Base-by-base conservation (phyloP, 495 filamentous ascomycete species). In the Penicillium maclennaniae region DNA sequence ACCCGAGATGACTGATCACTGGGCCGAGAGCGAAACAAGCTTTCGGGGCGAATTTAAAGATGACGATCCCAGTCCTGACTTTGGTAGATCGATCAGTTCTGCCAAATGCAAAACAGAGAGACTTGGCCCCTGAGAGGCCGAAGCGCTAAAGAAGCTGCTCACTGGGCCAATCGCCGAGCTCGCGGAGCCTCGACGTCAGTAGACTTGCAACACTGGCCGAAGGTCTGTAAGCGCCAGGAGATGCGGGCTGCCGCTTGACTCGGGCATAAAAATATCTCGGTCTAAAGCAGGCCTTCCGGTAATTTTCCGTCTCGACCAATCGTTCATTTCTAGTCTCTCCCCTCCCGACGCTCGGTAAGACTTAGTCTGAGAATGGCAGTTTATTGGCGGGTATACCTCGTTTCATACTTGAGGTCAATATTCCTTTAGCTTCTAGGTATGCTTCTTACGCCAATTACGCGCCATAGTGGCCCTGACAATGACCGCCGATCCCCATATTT, bases 151-250 rank as follows among this genome's bases (percentile, higher is more conserved):
- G 31, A 37, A 28, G 15, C 20, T 41, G 43, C 17, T 43, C 28
- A 16, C 34, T 38, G 15, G 25, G 39, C 44, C 44, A 49, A 54
- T 54, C 19, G 51, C n/a, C 9, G 43, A 21, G 43, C 51, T 23
- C 44, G 23, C 38, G 10, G 23, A 23, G 17, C n/a, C 43, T 21
- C 17, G 7, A 21, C 28, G 28, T 34, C 46, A 60, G 52, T 53
- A 56, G 49, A 54, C 40, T 38, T 47, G 50, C 53, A 44, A 60
- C 50, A 57, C 41, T 45, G 55, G 26, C 49, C 60, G 38, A 8
- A 19, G 38, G 19, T n/a, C 40, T 23, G 41, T 58, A 56, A 52
- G 62, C 62, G 62, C 62, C 62, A 65, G 59, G 55, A 58, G 58
- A 17, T 51, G 23, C 14, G 53, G 45, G 42, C 40, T 44, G 4